Conservation (phyloP, 768 basidiomycete species). For the Agaricus subrufescens region DNA sequence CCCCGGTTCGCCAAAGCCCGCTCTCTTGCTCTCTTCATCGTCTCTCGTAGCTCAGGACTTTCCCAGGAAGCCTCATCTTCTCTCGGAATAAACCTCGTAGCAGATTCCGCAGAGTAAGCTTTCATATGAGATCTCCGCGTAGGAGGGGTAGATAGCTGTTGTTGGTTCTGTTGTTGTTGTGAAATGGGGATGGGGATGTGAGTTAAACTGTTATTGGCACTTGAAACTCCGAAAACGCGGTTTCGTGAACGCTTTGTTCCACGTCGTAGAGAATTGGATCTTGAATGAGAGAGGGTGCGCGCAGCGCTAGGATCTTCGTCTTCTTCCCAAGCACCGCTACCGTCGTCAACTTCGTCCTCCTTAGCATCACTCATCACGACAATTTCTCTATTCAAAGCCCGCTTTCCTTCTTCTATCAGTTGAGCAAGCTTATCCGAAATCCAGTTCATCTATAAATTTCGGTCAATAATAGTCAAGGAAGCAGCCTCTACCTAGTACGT, state of each 20-base stretch:
- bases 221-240: neutral
- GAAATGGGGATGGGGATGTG: neutral
- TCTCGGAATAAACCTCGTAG: constrained; percentile 13
- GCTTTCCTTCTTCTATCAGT: constrained; percentile 77
- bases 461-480: neutral
- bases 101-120: constrained; percentile 11
- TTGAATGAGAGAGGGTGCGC: neutral
- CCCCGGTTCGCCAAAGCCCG: constrained; percentile 22
- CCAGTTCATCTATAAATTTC: constrained; percentile 68
- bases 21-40: constrained; percentile 66
- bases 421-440: constrained; percentile 64
- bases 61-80: constrained; percentile 52
- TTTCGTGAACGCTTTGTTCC: constrained; percentile 5
- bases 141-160: neutral
- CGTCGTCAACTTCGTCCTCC: constrained; percentile 78
- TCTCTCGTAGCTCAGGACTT: constrained; percentile 64
- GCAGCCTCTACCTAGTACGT: constrained; percentile 3
- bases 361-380: constrained; percentile 72
- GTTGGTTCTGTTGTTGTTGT: neutral
- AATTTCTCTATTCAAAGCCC: constrained; percentile 71
- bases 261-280: neutral
- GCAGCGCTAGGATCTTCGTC: constrained; percentile 33
- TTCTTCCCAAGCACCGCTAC: constrained; percentile 71
- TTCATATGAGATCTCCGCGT: constrained; percentile 14
- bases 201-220: constrained; percentile 1